phyloP scores from a whole-genome alignment of 805 yeast genomes.

The Blastobotrys parvus region DNA sequence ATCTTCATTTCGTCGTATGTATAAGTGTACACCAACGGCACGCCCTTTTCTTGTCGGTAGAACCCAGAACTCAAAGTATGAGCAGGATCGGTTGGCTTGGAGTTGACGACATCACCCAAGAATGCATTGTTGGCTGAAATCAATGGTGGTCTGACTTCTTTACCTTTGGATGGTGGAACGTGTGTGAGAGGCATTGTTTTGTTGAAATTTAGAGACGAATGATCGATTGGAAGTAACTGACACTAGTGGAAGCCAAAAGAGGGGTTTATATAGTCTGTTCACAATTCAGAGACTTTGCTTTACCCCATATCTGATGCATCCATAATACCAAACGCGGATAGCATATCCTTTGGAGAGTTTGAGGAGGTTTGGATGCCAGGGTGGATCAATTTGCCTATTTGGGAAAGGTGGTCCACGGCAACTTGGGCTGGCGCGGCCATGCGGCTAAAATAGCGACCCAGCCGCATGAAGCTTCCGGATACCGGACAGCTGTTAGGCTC shows the following conservation, averaged over 20 bases:
- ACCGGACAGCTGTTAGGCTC: no score
- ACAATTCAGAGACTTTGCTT: not conserved
- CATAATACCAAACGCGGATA: not conserved
- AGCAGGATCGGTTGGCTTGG: conserved; percentile 47
- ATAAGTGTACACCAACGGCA: conserved; percentile 59
- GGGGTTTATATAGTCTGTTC: no score
- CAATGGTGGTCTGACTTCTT: conserved; percentile 39
- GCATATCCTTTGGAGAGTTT: no score
- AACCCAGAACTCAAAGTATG: conserved; percentile 59
- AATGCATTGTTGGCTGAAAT: conserved; percentile 60
- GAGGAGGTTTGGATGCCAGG: no score
- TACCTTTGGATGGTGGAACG: conserved; percentile 37
- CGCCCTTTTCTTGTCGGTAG: conserved; percentile 61
- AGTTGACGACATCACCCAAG: conserved; percentile 56
- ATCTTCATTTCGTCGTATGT: conserved; percentile 63
- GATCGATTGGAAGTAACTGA: no score
- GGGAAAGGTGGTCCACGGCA: not conserved
- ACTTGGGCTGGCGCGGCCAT: not conserved
- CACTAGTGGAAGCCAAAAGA: no score
- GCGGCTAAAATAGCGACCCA: not conserved
- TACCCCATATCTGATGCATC: not conserved
- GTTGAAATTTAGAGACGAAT: not conserved
- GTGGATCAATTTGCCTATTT: no score
- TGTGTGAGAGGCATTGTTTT: conserved; percentile 46
- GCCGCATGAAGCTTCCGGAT: not conserved